Conservation (phyloP, 148 eudicot genomes). For the Camellia granthamiana region DNA sequence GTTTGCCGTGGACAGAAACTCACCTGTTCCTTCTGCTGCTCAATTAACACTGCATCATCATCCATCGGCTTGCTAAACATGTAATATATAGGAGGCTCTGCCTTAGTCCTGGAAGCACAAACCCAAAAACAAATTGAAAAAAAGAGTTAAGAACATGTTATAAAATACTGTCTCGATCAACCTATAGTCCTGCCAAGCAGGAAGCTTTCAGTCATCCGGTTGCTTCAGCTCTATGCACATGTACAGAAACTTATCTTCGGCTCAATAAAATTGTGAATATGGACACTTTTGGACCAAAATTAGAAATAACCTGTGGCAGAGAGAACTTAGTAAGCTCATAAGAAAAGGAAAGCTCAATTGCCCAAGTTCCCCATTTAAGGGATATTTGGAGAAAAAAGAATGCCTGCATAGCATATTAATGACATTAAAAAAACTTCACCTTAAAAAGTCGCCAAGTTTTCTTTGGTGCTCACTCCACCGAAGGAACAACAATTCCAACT, state of each 20-base stretch:
- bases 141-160: conserved; percentile 17
- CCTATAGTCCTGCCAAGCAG: conserved; percentile 36
- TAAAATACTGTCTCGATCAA: conserved; percentile 11
- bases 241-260: conserved; percentile 95
- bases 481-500: conserved; percentile 86
- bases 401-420: not conserved
- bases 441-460: conserved; percentile 89
- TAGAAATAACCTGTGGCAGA: conserved; percentile 84
- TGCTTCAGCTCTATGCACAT: conserved; percentile 64
- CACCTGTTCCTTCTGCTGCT: conserved; percentile 81
- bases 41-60: conserved; percentile 39
- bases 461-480: conserved; percentile 95
- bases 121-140: conserved; percentile 24
- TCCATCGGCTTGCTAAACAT: conserved; percentile 70
- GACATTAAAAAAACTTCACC: conserved; percentile 35
- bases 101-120: conserved; percentile 67
- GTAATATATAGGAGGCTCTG: conserved; percentile 87
- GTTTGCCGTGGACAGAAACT: conserved; percentile 9
- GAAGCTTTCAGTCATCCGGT: conserved; percentile 36
- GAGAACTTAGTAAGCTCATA: conserved; percentile 6
- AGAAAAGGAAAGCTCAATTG: not conserved
- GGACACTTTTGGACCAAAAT: conserved; percentile 92
- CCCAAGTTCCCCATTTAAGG: not conserved
- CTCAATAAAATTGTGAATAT: conserved; percentile 99
- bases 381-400: not conserved